Evolutionary conservation across 164 flowering plant genomes (phyloP).

Genomic region (Vitis riparia): DNA sequence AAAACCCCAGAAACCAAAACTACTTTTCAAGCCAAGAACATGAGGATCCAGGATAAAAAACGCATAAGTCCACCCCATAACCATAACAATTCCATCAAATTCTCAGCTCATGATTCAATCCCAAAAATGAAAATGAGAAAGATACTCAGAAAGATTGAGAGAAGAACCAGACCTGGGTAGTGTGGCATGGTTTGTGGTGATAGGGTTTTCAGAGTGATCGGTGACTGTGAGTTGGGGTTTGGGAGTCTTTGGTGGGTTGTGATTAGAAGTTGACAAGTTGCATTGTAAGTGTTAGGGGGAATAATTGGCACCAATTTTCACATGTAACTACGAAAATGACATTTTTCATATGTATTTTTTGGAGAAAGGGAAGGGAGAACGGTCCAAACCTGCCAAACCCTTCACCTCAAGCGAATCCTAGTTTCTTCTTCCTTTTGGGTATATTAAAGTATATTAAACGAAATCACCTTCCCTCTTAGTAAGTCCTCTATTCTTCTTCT

Average conservation of each 20-base stretch:
- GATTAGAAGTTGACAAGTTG: slow-evolving; percentile 1
- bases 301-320: background rate
- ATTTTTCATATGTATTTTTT: no score
- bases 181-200: background rate
- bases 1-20: background rate
- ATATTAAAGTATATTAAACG: background rate
- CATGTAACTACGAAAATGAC: background rate
- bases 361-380: no score
- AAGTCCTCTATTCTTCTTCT: background rate
- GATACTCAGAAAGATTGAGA: no score
- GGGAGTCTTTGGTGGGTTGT: background rate
- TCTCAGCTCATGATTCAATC: no score
- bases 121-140: no score
- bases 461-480: slow-evolving; percentile 24
- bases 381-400: no score
- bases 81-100: no score
- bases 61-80: no score
- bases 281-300: background rate
- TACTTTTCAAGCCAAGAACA: background rate
- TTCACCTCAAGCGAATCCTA: no score
- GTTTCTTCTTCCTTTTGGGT: no score
- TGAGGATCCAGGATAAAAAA: background rate
- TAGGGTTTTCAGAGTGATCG: background rate
- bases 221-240: background rate
- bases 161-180: slow-evolving; percentile 4